phyloP scores from a whole-genome alignment of 1,284 basidiomycete species.

The Melampsora larici-populina region DNA sequence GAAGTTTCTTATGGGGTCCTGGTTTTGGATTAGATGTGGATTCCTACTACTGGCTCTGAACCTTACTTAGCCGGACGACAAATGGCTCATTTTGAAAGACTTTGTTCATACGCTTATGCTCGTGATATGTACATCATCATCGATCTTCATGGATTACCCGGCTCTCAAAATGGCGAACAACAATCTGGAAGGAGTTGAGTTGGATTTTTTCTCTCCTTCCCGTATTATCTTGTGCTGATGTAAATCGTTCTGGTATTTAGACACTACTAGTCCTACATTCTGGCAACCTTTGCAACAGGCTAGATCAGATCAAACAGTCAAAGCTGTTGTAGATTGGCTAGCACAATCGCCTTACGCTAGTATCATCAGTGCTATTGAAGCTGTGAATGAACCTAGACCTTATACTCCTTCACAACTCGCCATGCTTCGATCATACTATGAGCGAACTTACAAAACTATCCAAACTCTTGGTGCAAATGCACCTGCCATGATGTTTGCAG shows the following conservation, averaged over 20 bases:
- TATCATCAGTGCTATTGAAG: slow-evolving; percentile 49
- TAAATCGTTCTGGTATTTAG: background rate
- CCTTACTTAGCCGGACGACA: slow-evolving; percentile 49
- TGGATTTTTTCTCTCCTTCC: background rate
- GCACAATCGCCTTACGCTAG: slow-evolving; percentile 48
- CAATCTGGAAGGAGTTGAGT: slow-evolving; percentile 46
- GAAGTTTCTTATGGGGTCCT: no score
- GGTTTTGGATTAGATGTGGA: slow-evolving; percentile 9
- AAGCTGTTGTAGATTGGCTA: slow-evolving; percentile 49
- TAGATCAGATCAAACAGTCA: slow-evolving; percentile 48
- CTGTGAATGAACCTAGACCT: slow-evolving; percentile 49
- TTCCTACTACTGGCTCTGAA: slow-evolving; percentile 44
- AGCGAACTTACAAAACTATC: slow-evolving; percentile 49
- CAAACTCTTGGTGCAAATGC: slow-evolving; percentile 47
- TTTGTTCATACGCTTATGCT: slow-evolving; percentile 48
- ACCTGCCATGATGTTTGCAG: slow-evolving; percentile 49
- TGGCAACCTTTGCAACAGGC: slow-evolving; percentile 47
- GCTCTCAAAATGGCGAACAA: slow-evolving; percentile 54
- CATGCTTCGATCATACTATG: slow-evolving; percentile 48
- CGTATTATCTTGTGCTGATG: background rate
- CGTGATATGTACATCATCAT: slow-evolving; percentile 55
- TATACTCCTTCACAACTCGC: slow-evolving; percentile 48
- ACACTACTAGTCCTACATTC: slow-evolving; percentile 45
- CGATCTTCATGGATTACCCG: slow-evolving; percentile 56
- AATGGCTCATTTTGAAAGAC: slow-evolving; percentile 47